phyloP scores from a whole-genome alignment of 768 basidiomycete species.

The Termitomyces heimii region DNA sequence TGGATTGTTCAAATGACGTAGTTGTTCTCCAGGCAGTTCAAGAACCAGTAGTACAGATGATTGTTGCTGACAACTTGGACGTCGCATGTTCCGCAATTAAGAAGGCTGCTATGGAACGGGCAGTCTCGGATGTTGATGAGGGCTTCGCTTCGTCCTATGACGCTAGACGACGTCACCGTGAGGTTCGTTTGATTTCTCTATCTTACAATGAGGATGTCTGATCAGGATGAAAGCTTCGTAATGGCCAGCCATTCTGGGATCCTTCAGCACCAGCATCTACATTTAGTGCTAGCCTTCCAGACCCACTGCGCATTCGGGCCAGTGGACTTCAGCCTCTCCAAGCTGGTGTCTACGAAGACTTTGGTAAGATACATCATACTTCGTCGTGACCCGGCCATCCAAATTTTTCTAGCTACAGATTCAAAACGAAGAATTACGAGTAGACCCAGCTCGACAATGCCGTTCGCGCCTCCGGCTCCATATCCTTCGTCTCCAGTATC shows the following conservation, averaged over 20 bases:
- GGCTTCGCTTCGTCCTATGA: constrained; percentile 80
- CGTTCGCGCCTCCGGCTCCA: constrained; percentile 46
- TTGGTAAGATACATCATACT: constrained; percentile 42
- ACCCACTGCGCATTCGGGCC: constrained; percentile 80
- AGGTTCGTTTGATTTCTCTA: constrained; percentile 38
- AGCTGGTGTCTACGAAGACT: constrained; percentile 91
- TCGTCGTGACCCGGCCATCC: neutral
- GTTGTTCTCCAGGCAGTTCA: constrained; percentile 43
- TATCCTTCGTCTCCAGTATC: constrained; percentile 62
- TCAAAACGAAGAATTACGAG: constrained; percentile 52
- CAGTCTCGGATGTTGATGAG: constrained; percentile 89
- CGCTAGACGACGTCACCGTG: constrained; percentile 78
- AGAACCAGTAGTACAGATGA: constrained; percentile 70
- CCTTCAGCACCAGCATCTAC: constrained; percentile 63
- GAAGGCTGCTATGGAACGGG: constrained; percentile 96
- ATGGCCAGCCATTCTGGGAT: constrained; percentile 85
- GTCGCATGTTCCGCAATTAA: constrained; percentile 92
- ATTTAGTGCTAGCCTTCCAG: constrained; percentile 73
- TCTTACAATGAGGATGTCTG: neutral
- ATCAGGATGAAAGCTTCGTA: constrained; percentile 44
- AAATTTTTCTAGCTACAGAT: constrained; percentile 38
- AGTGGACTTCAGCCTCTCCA: constrained; percentile 81
- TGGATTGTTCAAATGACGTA: neutral
- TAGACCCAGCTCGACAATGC: constrained; percentile 65
- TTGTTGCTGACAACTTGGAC: constrained; percentile 91